Evolutionary conservation across 495 filamentous ascomycete species (phyloP), one percentile per base, ranked within the genome.

Genomic region (Penicillium taxi): DNA sequence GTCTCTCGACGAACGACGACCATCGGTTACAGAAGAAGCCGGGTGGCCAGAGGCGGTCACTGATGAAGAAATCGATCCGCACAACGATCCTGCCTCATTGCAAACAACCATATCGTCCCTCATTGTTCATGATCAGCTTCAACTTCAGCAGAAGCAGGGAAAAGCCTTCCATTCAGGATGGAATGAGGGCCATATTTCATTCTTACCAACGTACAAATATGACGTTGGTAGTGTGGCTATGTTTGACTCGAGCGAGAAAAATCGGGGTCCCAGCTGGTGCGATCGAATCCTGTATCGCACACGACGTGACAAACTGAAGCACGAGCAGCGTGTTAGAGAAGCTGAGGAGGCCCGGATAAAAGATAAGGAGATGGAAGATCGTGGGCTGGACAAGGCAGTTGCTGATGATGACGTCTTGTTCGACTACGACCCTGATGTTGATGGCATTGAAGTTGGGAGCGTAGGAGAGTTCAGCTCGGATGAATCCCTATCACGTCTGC

Each of bases 241-340:
- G 40, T 96, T 95, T 54, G 93, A 99, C 61, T 84, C 87, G 0
- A 94, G 86, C 42, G 93, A 95, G 48, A 99, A 96, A 67, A 77
- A 80, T 33, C 72, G 93, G 32, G 81, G 82, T 9, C 93, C 93
- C 4, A 94, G 87, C 54, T 99, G 90, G 90, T 99, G 93, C 55
- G 93, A 99, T 59, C 80, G 93, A n/a, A 88, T 99, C 29, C 61
- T 99, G 0, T 99, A 74, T 50, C 75, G 89, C 22, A 84, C 84
- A 1, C 75, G 81, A 24, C 74, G 68, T 33, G 82, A 87, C 45
- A 79, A 70, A 38, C 55, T 80, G 3, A 71, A 67, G n/a, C 84
- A 89, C 49, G 78, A 89, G n/a, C 65, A 62, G 34, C 80, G 75
- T 38, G 52, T 71, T 3, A 65, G 69, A 35, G 81, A 87, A 39